These are phyloP conservation scores for Sphagnum contortum DNA, from an alignment of 225 moss, liverwort and hornwort species.

Conservation along the genomic window DNA sequence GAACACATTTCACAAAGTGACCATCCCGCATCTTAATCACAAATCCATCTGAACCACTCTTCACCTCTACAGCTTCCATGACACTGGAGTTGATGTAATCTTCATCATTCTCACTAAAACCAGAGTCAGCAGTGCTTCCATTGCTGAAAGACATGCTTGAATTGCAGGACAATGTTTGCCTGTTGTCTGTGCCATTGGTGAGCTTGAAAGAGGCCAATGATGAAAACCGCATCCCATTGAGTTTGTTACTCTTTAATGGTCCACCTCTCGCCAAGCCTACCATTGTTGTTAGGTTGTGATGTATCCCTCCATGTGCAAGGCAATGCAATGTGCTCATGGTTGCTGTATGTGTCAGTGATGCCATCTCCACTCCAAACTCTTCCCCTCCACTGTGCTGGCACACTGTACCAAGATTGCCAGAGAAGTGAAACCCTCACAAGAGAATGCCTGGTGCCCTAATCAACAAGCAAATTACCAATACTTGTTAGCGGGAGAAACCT, in stretches of 20 bases:
- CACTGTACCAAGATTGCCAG: no score
- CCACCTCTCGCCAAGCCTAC: not conserved
- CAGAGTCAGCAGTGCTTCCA: slow-evolving; percentile 27
- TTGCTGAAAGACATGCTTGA: slow-evolving; percentile 56
- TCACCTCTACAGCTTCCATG: slow-evolving; percentile 50
- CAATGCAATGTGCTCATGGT: slow-evolving; percentile 1
- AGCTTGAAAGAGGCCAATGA: not conserved
- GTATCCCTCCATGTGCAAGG: not conserved
- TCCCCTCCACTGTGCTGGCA: slow-evolving; percentile 1
- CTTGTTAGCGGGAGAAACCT: no score
- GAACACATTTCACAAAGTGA: slow-evolving; percentile 39
- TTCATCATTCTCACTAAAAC: slow-evolving; percentile 41
- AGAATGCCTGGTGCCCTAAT: no score
- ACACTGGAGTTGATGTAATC: slow-evolving; percentile 47
- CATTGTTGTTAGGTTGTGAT: not conserved
- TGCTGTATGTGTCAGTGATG: not conserved
- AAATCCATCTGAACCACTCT: slow-evolving; percentile 46
- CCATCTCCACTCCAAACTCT: not conserved
- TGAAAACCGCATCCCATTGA: no score
- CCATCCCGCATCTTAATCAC: slow-evolving; percentile 49
- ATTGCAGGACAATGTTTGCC: slow-evolving; percentile 14
- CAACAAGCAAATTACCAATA: no score
- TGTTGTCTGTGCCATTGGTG: not conserved
- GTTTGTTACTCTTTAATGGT: not conserved
- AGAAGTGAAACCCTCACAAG: no score